Percentiles rank a stretch among this genome's conserved stretches.
Evolutionary conservation across 129 eudicot genomes (phyloP).

Genomic region (Tagetes patula): DNA sequence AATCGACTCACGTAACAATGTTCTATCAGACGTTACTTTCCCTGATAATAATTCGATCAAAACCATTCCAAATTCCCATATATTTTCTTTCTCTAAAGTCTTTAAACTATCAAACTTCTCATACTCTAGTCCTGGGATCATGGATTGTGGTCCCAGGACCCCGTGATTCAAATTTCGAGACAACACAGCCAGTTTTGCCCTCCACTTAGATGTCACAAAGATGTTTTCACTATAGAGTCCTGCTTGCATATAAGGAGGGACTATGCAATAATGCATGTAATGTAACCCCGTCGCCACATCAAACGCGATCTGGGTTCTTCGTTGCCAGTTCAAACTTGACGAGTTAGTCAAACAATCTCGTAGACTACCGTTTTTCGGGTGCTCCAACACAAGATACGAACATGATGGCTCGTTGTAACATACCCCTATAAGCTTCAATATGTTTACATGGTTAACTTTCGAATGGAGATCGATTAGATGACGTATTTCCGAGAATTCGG

Average conservation of each 20-base stretch:
- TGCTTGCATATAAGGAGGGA: slow-evolving; percentile 51
- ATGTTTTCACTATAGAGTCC: slow-evolving; percentile 46
- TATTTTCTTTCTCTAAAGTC: slow-evolving; percentile 49
- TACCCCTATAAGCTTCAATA: slow-evolving; percentile 62
- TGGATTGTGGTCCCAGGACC: slow-evolving; percentile 15
- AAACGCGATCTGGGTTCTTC: slow-evolving; percentile 70
- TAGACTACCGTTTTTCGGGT: slow-evolving; percentile 49
- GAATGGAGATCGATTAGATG: slow-evolving; percentile 66
- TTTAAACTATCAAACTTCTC: slow-evolving; percentile 37
- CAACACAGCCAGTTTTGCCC: slow-evolving; percentile 61
- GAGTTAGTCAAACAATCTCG: slow-evolving; percentile 50
- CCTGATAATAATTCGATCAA: slow-evolving; percentile 70
- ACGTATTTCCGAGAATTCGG: slow-evolving; percentile 54
- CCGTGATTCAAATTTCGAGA: slow-evolving; percentile 26
- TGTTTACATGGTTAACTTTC: slow-evolving; percentile 67
- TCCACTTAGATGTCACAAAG: slow-evolving; percentile 56
- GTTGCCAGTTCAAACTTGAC: slow-evolving; percentile 46
- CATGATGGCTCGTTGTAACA: slow-evolving; percentile 54
- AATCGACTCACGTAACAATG: slow-evolving; percentile 42
- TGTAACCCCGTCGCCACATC: slow-evolving; percentile 75
- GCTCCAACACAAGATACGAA: slow-evolving; percentile 70
- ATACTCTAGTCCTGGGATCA: slow-evolving; percentile 24
- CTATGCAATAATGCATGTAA: slow-evolving; percentile 62
- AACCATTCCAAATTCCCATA: slow-evolving; percentile 71
- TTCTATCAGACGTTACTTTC: slow-evolving; percentile 40